These are phyloP conservation scores for Leccinum truebloodii DNA, from an alignment of 768 basidiomycete genomes.

Conservation along the genomic window DNA sequence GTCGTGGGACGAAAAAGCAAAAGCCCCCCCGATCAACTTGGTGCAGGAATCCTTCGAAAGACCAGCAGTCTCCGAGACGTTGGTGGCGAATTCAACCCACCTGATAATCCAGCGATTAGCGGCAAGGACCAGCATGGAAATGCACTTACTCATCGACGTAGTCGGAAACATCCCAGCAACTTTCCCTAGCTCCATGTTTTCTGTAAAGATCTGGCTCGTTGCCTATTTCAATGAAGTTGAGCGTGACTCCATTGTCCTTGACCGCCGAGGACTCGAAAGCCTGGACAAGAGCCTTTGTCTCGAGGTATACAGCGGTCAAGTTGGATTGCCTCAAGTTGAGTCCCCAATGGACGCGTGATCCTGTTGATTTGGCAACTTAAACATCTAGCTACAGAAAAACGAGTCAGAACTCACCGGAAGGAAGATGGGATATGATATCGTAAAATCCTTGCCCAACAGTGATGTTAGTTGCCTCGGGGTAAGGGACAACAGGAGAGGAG, in stretches of 20 bases:
- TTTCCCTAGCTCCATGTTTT: slow-evolving; percentile 44
- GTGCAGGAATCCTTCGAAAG: slow-evolving; percentile 41
- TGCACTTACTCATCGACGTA: slow-evolving; percentile 52
- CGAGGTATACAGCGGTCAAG: slow-evolving; percentile 49
- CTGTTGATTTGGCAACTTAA: slow-evolving; percentile 32
- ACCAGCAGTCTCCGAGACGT: slow-evolving; percentile 43
- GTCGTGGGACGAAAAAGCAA: slow-evolving; percentile 50
- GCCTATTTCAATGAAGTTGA: slow-evolving; percentile 63
- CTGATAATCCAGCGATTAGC: slow-evolving; percentile 31
- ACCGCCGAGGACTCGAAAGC: slow-evolving; percentile 48
- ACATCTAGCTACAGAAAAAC: neutral
- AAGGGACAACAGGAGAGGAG: slow-evolving; percentile 50
- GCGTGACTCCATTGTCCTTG: slow-evolving; percentile 40
- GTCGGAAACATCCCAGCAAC: slow-evolving; percentile 41
- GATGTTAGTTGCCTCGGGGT: slow-evolving; percentile 66
- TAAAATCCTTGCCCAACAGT: slow-evolving; percentile 61
- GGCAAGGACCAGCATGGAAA: neutral
- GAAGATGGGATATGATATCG: slow-evolving; percentile 50
- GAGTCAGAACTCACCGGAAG: slow-evolving; percentile 37
- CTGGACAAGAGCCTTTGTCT: slow-evolving; percentile 47
- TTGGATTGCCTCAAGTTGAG: slow-evolving; percentile 61
- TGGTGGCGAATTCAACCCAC: slow-evolving; percentile 54
- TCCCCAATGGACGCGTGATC: slow-evolving; percentile 66
- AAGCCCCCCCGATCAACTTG: slow-evolving; percentile 50
- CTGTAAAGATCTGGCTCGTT: slow-evolving; percentile 62